Evolutionary conservation across 169 alveolate species (phyloP), one percentile per base, ranked within the genome.

Genomic region (Amoebophrya sp.): DNA sequence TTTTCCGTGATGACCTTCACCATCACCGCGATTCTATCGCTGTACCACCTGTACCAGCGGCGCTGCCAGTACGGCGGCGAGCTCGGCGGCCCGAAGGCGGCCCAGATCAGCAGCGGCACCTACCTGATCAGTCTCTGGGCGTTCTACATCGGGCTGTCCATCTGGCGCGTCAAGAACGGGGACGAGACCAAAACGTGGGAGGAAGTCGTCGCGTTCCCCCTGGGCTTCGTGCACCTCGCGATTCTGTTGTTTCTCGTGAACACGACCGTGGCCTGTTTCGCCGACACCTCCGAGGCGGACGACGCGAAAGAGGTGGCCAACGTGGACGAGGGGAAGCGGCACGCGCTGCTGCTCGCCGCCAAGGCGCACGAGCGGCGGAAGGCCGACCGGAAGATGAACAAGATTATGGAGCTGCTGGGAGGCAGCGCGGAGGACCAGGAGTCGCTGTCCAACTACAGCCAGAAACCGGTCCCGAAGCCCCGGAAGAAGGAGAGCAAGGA

Each of bases 31-130:
- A 39, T 89, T 53, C 18, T 89, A 1, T 39, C 77, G 39, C 23
- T 89, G 77, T 12, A 39, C 0, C 29, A 39, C 35, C 90, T 94
- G 38, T 77, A 92, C 3, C 38, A 89, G 39, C 91, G 95, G 39
- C 93, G 95, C 89, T 40, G 33, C 33, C 32, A 53, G 40, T 54
- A 90, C 32, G 93, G 93, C 39, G 94, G 94, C 39, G 94, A 93
- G 77, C 32, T 93, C 39, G 94, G 94, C 0, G 94, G 94, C 18
- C 55, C 91, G 29, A 47, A 18, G 29, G 66, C 29, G 7, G 29
- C 66, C 91, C n/a, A 89, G 66, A 1, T 40, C 77, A 40, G 32
- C n/a, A 89, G 91, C 39, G 91, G 55, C 14, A 54, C 35, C 77
- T 12, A 35, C 33, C 77, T 89, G 54, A 38, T 39, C 38, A 0